Evolutionary conservation across 768 basidiomycete genomes (phyloP).

Genomic region (Russula earlei): DNA sequence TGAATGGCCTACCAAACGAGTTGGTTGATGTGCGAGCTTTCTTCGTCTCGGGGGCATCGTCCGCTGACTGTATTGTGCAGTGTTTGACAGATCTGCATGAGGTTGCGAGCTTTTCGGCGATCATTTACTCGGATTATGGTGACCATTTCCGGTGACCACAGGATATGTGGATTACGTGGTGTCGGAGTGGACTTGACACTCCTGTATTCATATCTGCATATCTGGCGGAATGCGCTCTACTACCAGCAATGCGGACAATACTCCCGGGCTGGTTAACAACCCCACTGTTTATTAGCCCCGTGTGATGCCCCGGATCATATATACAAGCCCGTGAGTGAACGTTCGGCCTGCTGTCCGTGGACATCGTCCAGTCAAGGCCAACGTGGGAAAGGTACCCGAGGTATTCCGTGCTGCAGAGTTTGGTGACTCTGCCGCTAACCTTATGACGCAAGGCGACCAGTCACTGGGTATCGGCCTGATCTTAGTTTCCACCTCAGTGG

Average conservation of each 20-base stretch:
- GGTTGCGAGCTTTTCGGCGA: constrained; percentile 58
- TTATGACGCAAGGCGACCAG: not conserved
- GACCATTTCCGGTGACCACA: constrained; percentile 35
- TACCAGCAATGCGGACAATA: no score
- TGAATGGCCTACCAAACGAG: constrained; percentile 67
- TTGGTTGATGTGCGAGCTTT: constrained; percentile 62
- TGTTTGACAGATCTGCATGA: constrained; percentile 54
- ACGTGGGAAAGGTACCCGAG: no score
- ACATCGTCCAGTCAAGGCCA: no score
- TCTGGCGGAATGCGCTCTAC: no score
- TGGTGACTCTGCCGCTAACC: not conserved
- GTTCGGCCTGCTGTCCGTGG: no score
- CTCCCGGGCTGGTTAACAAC: no score
- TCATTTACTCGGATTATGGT: constrained; percentile 62
- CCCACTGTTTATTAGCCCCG: no score
- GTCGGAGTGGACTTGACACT: not conserved
- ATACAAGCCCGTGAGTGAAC: no score
- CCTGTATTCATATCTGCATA: not conserved
- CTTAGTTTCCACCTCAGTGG: no score
- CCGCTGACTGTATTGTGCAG: constrained; percentile 28
- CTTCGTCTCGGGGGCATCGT: not conserved
- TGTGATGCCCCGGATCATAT: no score
- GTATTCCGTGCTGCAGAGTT: no score
- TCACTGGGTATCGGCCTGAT: not conserved
- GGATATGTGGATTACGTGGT: not conserved